Conservation (phyloP, 2,329 filamentous ascomycete species). For the Claviceps sp. region DNA sequence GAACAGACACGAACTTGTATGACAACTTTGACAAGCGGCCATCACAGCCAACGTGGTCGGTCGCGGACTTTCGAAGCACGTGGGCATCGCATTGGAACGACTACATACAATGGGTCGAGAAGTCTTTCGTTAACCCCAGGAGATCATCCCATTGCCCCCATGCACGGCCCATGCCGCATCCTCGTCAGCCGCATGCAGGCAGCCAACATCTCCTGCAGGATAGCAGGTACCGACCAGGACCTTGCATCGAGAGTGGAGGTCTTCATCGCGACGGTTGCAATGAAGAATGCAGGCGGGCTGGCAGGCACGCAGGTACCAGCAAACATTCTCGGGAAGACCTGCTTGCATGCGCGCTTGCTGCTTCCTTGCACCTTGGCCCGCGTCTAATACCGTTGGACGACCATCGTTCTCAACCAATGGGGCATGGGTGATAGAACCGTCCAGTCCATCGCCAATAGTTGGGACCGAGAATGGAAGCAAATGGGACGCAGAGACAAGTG, state of each 20-base stretch:
- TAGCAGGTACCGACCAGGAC: not conserved
- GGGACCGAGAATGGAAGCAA: too few relatives aligned
- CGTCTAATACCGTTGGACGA: not conserved
- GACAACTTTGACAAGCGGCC: too few relatives aligned
- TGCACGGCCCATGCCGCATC: not conserved
- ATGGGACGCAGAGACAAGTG: not conserved
- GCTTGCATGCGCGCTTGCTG: not conserved
- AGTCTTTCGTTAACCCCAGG: not conserved
- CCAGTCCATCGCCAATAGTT: not conserved
- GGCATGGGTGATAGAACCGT: not conserved
- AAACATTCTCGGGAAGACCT: not conserved
- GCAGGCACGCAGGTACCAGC: conserved; percentile 1
- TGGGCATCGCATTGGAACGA: not conserved
- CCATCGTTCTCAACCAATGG: not conserved
- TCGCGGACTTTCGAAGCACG: not conserved
- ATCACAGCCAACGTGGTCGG: too few relatives aligned
- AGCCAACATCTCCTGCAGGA: not conserved
- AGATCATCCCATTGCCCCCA: not conserved
- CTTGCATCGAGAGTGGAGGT: not conserved
- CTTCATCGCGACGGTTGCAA: not conserved
- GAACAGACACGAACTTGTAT: too few relatives aligned
- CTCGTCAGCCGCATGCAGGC: not conserved
- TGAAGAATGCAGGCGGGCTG: not conserved
- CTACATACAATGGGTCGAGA: too few relatives aligned
- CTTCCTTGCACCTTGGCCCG: not conserved